Conservation (phyloP, 2,329 filamentous ascomycete species). For the Ciborinia camelliae region DNA sequence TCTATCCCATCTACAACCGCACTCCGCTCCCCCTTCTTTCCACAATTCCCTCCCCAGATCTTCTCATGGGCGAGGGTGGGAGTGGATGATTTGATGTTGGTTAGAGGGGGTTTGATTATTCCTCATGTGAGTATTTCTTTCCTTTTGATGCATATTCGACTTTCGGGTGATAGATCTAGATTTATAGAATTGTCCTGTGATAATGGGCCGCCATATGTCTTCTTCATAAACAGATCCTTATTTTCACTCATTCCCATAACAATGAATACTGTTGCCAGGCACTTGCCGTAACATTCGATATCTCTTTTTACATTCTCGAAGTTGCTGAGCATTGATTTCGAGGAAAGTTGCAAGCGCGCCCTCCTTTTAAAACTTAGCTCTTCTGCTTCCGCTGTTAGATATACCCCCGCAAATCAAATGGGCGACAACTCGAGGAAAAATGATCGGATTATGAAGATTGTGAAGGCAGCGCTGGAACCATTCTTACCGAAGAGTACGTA, state of each 20-base stretch:
- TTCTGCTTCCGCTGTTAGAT: no score
- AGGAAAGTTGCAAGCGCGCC: no score
- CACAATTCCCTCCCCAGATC: no score
- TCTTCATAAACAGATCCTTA: conserved; percentile 6
- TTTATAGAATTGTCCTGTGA: background rate
- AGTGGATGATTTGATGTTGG: conserved; percentile 92
- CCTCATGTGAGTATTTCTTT: conserved; percentile 69
- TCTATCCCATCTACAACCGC: no score
- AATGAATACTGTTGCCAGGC: conserved; percentile 21
- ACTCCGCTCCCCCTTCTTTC: no score
- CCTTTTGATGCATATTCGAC: background rate
- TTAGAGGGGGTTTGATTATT: conserved; percentile 85
- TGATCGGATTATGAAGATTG: conserved; percentile 97
- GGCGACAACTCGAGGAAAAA: conserved; percentile 81
- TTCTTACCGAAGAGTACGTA: conserved; percentile 65
- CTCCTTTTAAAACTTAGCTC: no score
- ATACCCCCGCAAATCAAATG: conserved; percentile 97
- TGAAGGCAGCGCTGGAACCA: conserved; percentile 63
- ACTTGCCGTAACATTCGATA: no score
- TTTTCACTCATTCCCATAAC: conserved; percentile 25
- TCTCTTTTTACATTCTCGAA: no score
- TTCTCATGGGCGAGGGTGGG: conserved; percentile 92
- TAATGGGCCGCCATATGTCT: background rate
- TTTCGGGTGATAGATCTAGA: background rate
- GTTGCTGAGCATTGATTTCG: no score